phyloP scores from a whole-genome alignment of 2,329 filamentous ascomycete genomes.

The Hysterium pulicare region DNA sequence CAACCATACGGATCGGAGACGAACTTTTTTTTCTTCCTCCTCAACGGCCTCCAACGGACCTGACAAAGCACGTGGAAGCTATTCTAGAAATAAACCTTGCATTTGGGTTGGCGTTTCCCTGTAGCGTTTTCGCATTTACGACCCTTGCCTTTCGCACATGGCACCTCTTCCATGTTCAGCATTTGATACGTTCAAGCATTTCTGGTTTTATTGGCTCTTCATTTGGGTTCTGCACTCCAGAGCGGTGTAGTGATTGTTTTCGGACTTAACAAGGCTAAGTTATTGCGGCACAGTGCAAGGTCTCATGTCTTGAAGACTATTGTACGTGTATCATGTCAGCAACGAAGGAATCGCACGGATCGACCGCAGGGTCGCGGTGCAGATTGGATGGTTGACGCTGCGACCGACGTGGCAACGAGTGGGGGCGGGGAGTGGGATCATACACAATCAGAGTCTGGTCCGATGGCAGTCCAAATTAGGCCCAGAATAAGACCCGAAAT shows the following conservation, averaged over 20 bases:
- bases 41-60: neutral
- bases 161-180: no score
- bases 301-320: neutral
- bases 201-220: no score
- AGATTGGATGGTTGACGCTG: neutral
- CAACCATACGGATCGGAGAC: neutral
- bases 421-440: neutral
- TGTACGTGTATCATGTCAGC: neutral
- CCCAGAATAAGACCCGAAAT: no score
- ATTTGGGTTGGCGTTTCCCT: slow-evolving; percentile 12
- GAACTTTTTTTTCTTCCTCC: no score
- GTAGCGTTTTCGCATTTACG: slow-evolving; percentile 14
- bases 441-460: no score
- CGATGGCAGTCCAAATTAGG: no score
- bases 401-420: neutral
- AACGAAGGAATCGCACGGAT: neutral
- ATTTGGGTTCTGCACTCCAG: no score
- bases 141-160: slow-evolving; percentile 10
- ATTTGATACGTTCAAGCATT: no score
- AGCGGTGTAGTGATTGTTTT: no score
- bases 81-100: slow-evolving; percentile 1
- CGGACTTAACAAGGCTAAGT: no score
- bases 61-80: neutral
- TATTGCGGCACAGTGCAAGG: no score
- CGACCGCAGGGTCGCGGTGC: neutral